Percentiles rank a stretch among this genome's conserved stretches.
Evolutionary conservation across 1,139 yeast species (phyloP).

Genomic region (Yamadazyma pseudoaaseri): DNA sequence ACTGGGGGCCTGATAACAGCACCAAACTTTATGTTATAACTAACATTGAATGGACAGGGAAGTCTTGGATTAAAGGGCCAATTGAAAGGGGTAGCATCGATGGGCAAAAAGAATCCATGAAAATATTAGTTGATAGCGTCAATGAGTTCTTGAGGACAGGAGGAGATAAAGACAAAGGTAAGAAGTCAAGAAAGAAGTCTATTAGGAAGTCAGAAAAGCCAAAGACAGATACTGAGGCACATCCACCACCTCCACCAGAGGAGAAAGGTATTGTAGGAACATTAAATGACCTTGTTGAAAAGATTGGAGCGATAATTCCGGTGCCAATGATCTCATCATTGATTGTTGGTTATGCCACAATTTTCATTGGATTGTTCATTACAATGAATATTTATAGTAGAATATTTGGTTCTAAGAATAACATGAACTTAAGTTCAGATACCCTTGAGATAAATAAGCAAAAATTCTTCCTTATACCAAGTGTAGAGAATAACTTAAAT

Average conservation of each 20-base stretch:
- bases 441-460: conserved; percentile 6
- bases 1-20: conserved; percentile 74
- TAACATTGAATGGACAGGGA: conserved; percentile 85
- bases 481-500: conserved; percentile 39
- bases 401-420: conserved; percentile 4
- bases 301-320: conserved; percentile 31
- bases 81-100: conserved; percentile 90
- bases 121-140: conserved; percentile 56
- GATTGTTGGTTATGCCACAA: conserved; percentile 23
- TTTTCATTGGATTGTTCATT: conserved; percentile 17
- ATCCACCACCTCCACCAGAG: conserved; percentile 5
- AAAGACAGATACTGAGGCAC: conserved; percentile 11
- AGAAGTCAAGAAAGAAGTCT: conserved; percentile 11
- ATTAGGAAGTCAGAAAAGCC: conserved; percentile 17
- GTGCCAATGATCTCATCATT: conserved; percentile 26
- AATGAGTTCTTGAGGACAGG: conserved; percentile 40
- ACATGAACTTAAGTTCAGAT: background rate
- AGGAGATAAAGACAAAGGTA: conserved; percentile 7
- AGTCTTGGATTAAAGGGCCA: conserved; percentile 87
- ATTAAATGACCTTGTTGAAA: conserved; percentile 22
- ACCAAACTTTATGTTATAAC: conserved; percentile 67
- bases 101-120: conserved; percentile 79
- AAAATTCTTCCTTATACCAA: conserved; percentile 47
- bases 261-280: conserved; percentile 12
- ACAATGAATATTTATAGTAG: conserved; percentile 6